These are phyloP conservation scores for Ambispora gerdemannii DNA, from an alignment of 192 early-diverging fungal species.

Conservation along the genomic window DNA sequence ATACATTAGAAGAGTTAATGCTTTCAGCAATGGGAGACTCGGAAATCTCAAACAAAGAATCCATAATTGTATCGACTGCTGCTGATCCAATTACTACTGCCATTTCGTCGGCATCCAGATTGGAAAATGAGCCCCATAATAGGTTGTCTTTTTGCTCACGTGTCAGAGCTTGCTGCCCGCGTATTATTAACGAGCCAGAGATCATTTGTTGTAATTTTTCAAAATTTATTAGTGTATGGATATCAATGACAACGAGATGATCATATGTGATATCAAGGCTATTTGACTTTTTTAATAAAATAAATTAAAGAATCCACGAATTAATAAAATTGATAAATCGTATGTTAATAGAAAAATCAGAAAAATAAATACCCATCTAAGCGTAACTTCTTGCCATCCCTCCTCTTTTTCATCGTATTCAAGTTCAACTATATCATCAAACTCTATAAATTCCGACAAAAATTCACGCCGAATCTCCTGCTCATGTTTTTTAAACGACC, in stretches of 20 bases:
- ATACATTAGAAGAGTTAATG: slow-evolving; percentile 31
- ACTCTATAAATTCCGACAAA: slow-evolving; percentile 54
- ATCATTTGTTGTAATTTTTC: slow-evolving; percentile 31
- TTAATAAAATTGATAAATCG: neutral
- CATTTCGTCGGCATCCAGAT: slow-evolving; percentile 20
- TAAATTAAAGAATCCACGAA: neutral
- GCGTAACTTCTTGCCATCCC: slow-evolving; percentile 25
- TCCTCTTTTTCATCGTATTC: slow-evolving; percentile 29
- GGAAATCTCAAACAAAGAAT: slow-evolving; percentile 23
- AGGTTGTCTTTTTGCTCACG: slow-evolving; percentile 21
- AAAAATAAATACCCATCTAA: slow-evolving; percentile 34
- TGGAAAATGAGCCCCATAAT: slow-evolving; percentile 39
- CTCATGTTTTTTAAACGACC: slow-evolving; percentile 21
- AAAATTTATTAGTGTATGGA: slow-evolving; percentile 37
- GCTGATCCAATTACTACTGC: slow-evolving; percentile 33
- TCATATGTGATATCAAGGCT: slow-evolving; percentile 36
- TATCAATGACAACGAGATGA: slow-evolving; percentile 42
- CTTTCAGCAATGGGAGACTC: slow-evolving; percentile 19
- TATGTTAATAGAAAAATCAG: too few species aligned
- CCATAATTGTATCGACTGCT: slow-evolving; percentile 33
- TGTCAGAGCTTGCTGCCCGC: slow-evolving; percentile 15
- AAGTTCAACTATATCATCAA: slow-evolving; percentile 41
- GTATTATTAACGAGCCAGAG: neutral
- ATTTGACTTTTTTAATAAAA: neutral
- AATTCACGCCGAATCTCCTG: slow-evolving; percentile 35